These are phyloP conservation scores for Capsicum pubescens DNA, from an alignment of 257 asterid genomes.

Conservation along the genomic window DNA sequence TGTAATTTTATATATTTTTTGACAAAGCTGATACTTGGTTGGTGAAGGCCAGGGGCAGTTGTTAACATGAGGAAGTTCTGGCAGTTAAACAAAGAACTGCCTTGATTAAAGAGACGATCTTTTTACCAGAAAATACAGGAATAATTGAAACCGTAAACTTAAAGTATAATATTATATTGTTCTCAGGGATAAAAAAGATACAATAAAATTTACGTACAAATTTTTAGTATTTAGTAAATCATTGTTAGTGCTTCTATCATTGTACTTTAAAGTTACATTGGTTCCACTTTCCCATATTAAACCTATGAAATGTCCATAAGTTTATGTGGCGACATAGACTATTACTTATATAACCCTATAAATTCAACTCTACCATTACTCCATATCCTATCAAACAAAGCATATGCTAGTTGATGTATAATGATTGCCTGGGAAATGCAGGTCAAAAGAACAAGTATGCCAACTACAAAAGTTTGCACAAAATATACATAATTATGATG, in stretches of 20 bases:
- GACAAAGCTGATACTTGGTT: constrained; percentile 9
- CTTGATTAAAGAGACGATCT: not conserved
- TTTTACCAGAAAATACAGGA: not conserved
- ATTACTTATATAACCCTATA: not conserved
- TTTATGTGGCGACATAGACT: not conserved
- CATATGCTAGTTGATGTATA: constrained; percentile 14
- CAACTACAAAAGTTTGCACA: not conserved
- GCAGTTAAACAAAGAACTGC: not conserved
- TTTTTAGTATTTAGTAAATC: not conserved
- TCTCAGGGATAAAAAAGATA: not conserved
- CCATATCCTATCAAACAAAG: not conserved
- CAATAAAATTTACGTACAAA: not conserved
- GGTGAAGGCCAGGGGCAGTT: not conserved
- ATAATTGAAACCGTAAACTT: not conserved
- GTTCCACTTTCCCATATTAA: not conserved
- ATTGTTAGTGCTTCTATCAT: not conserved
- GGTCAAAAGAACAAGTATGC: not conserved
- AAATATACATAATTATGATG: constrained; percentile 12
- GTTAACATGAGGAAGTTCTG: not conserved
- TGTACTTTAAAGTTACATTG: not conserved
- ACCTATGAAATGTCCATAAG: not conserved
- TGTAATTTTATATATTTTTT: not conserved
- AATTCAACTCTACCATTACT: not conserved
- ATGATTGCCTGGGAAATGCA: constrained; percentile 6
- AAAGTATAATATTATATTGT: not conserved